Evolutionary conservation across 139 green algal species (phyloP).

Genomic region (Picochlorum sp.): DNA sequence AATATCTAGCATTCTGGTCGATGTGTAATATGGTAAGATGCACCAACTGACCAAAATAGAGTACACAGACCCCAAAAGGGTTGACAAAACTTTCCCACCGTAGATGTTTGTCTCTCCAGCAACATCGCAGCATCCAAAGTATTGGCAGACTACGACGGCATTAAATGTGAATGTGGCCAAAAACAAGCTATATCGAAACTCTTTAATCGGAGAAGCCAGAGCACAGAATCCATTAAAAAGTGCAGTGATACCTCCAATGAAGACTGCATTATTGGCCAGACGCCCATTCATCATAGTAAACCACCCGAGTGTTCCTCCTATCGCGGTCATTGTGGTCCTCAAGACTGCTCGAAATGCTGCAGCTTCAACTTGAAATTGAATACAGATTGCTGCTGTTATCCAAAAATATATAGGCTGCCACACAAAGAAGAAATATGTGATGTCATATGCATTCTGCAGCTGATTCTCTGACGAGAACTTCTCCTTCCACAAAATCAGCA

Average conservation of each 20-base stretch:
- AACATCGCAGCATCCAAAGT: constrained; percentile 20
- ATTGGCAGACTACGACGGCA: constrained; percentile 17
- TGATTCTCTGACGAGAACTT: not conserved
- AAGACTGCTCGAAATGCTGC: constrained; percentile 11
- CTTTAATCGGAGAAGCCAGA: constrained; percentile 8
- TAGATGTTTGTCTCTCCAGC: constrained; percentile 5
- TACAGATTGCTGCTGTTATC: constrained; percentile 22
- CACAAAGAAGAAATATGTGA: constrained; percentile 13
- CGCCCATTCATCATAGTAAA: constrained; percentile 17
- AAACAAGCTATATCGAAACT: constrained; percentile 18
- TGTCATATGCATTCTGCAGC: not conserved
- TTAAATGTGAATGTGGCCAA: constrained; percentile 12
- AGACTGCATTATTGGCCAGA: constrained; percentile 15
- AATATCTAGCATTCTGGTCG: constrained; percentile 1
- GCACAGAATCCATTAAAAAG: not conserved
- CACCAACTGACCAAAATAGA: constrained; percentile 11
- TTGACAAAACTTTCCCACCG: constrained; percentile 16
- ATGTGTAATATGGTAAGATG: constrained; percentile 12
- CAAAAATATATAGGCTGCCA: constrained; percentile 24
- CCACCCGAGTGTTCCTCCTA: constrained; percentile 10
- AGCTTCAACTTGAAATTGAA: constrained; percentile 21
- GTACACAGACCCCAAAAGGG: constrained; percentile 12
- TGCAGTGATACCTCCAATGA: not conserved
- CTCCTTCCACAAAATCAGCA: constrained; percentile 17
- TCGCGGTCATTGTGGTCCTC: constrained; percentile 9